phyloP scores from a whole-genome alignment of 2,329 filamentous ascomycete species.

The Penicillium sp. region DNA sequence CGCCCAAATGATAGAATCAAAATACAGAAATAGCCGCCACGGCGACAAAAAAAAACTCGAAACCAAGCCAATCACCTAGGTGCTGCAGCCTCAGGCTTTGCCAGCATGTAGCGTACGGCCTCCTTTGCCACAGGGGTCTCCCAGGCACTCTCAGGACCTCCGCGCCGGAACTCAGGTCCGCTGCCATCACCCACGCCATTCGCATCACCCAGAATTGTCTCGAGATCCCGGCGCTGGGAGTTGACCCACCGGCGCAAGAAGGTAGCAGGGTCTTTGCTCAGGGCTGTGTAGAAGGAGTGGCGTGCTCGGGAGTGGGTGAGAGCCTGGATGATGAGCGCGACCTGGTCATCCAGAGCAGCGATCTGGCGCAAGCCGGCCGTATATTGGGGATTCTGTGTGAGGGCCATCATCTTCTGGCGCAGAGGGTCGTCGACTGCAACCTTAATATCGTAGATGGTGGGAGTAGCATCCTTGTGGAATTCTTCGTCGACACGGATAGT shows the following conservation, averaged over 20 bases:
- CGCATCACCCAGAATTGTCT: constrained; percentile 83
- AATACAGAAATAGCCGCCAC: constrained; percentile 15
- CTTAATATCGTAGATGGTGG: constrained; percentile 87
- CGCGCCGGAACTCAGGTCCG: constrained; percentile 50
- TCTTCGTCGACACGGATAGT: constrained; percentile 90
- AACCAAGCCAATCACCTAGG: constrained; percentile 27
- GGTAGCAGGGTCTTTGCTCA: constrained; percentile 78
- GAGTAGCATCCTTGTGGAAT: constrained; percentile 72
- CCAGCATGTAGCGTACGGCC: constrained; percentile 64
- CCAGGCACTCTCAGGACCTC: constrained; percentile 65
- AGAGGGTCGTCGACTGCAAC: constrained; percentile 84
- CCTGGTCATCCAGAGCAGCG: constrained; percentile 76
- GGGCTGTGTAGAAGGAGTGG: constrained; percentile 79
- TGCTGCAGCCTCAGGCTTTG: constrained; percentile 48
- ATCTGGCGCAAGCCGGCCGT: constrained; percentile 76
- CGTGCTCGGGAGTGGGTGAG: constrained; percentile 85
- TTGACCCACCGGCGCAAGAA: constrained; percentile 89
- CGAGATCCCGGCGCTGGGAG: constrained; percentile 87
- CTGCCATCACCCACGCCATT: constrained; percentile 58
- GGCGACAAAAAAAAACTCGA: constrained; percentile 8
- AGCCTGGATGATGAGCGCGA: constrained; percentile 80
- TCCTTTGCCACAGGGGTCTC: constrained; percentile 63
- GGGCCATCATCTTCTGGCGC: constrained; percentile 65
- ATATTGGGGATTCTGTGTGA: constrained; percentile 72
- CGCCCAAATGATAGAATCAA: constrained; percentile 27